Base-by-base conservation (phyloP, 2,329 filamentous ascomycete genomes). In the Paecilomyces formosus region DNA sequence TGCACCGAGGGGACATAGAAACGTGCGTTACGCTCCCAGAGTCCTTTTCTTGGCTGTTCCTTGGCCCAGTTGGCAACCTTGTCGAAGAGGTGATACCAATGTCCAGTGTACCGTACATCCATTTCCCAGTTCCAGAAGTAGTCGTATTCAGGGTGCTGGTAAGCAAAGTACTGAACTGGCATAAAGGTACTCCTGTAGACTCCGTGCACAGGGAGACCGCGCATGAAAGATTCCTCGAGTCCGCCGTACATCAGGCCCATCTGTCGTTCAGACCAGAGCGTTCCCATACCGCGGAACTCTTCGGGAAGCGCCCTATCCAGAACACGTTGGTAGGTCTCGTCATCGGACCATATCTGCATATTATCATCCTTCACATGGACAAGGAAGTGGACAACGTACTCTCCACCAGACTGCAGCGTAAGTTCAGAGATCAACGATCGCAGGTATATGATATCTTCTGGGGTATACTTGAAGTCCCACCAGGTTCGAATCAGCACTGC, bases 171-270 rank as follows among this genome's bases (percentile, higher is more conserved):
- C 69, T 97, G 92, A 78, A 97, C 87, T 0, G 92, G 91, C 90
- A 97, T 96, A 67, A 92, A 91, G 9, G 94, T 85, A 57, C 90
- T 92, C 56, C 94, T 88, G 76, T 97, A 97, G 8, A 95, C 91
- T 18, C 92, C 92, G 71, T 97, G 92, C 0, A 96, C 86, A 1
- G 90, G 89, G 58, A 95, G 81, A 55, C 88, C 83, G 58, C 82
- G 81, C 63, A 82, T 81, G 73, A 86, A 92, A 53, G 89, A 85
- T 62, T 95, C 90, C 68, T 90, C 87, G 26, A 96, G 86, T 54
- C 89, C 90, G 56, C 94, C 89, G 74, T 97, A 99, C 66, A 96
- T 82, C 59, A 92, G 84, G 56, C 88, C 81, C 92, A 97, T 97
- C 74, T 97, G 92, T 24, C 88, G 88, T 73, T 96, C 92, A 0